phyloP scores from a whole-genome alignment of 257 asterid species.

The Euphrasia confusa region DNA sequence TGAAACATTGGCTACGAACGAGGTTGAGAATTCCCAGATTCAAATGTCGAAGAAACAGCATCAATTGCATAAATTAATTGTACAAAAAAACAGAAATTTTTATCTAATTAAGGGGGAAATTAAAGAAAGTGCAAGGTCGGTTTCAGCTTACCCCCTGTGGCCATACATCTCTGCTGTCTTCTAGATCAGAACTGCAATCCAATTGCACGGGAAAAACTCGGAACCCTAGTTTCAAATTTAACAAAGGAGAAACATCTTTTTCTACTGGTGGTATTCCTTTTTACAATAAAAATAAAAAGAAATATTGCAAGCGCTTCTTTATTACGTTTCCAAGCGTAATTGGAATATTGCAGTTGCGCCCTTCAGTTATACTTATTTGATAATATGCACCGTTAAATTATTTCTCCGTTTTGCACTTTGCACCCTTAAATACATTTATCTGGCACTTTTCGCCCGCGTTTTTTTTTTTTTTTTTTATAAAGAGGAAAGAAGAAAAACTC shows the following conservation, averaged over 20 bases:
- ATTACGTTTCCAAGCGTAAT: too few relatives aligned
- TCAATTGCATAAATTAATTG: not conserved
- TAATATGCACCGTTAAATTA: too few relatives aligned
- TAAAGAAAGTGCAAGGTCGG: conserved; percentile 4
- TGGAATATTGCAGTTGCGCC: not conserved
- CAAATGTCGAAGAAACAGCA: conserved; percentile 1
- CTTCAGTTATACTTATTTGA: too few relatives aligned
- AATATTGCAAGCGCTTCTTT: conserved; percentile 1
- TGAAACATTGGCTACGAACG: not conserved
- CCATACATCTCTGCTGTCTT: conserved; percentile 38
- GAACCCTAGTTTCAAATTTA: conserved; percentile 28
- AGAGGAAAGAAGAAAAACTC: too few relatives aligned
- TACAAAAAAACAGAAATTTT: too few relatives aligned
- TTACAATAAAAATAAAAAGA: conserved; percentile 1
- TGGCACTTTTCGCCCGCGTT: too few relatives aligned
- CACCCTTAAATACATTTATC: too few relatives aligned
- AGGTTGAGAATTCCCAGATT: not conserved
- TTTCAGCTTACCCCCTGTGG: conserved; percentile 41
- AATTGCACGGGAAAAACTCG: conserved; percentile 6
- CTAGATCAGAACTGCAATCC: conserved; percentile 18
- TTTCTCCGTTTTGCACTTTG: too few relatives aligned
- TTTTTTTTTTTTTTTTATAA: too few relatives aligned
- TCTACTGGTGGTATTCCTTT: too few relatives aligned
- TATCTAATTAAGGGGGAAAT: not conserved
- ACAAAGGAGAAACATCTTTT: not conserved